Percentiles rank a stretch among this genome's conserved stretches.
Conservation (phyloP, 164 flowering plant species). For the Akebia trifoliata region DNA sequence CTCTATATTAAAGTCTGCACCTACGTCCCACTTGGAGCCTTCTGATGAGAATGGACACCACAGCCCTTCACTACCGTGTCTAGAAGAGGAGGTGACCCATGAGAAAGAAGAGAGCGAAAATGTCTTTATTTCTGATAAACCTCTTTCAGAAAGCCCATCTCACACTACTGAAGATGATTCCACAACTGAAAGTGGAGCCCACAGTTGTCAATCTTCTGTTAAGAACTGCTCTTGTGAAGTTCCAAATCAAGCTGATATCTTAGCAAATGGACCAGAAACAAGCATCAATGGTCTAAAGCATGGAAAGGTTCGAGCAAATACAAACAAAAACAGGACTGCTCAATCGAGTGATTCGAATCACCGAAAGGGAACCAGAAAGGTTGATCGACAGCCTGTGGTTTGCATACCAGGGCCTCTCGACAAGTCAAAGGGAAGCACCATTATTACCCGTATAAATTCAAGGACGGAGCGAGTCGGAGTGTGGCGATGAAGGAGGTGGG, state of each 20-base stretch:
- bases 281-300: conserved; percentile 5
- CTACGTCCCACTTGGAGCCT: conserved; percentile 39
- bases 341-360: conserved; percentile 28
- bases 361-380: conserved; percentile 21
- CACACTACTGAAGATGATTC: conserved; percentile 17
- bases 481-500: conserved; percentile 36
- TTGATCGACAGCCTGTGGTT: conserved; percentile 18
- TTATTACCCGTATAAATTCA: conserved; percentile 47
- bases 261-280: conserved; percentile 7
- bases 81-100: conserved; percentile 9
- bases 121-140: conserved; percentile 25
- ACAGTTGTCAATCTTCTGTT: no score
- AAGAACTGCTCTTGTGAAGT: conserved; percentile 18
- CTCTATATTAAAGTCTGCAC: conserved; percentile 31
- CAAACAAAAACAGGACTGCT: conserved; percentile 18
- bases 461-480: conserved; percentile 54
- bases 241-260: conserved; percentile 18
- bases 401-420: conserved; percentile 20
- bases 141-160: conserved; percentile 22
- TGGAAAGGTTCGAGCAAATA: no score
- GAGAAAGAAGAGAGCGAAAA: conserved; percentile 34
- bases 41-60: conserved; percentile 49
- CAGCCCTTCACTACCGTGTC: conserved; percentile 39
- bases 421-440: conserved; percentile 39
- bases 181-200: conserved; percentile 12